phyloP scores from a whole-genome alignment of 2,329 filamentous ascomycete genomes.

The Arthrobotrys pseudoclavata region DNA sequence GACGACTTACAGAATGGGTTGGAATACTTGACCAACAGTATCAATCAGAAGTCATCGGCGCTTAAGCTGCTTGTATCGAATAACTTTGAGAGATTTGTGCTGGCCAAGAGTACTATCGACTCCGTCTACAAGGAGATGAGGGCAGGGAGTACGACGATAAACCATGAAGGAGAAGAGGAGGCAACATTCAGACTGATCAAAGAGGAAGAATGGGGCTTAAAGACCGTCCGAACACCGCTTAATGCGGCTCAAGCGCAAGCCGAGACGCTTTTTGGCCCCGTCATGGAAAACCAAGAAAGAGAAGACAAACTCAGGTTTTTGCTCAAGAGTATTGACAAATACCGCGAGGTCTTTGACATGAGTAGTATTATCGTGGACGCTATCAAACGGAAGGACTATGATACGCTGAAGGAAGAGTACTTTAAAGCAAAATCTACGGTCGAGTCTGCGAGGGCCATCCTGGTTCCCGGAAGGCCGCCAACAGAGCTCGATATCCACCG shows the following conservation, averaged over 20 bases:
- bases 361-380: conserved; percentile 82
- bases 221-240: conserved; percentile 88
- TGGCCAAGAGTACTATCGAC: conserved; percentile 96
- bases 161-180: conserved; percentile 66
- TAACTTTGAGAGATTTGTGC: conserved; percentile 98
- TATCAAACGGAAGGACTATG: conserved; percentile 92
- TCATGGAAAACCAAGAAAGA: conserved; percentile 88
- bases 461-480: conserved; percentile 72
- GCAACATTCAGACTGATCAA: conserved; percentile 77
- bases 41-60: conserved; percentile 97
- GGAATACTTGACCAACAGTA: conserved; percentile 87
- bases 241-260: conserved; percentile 93
- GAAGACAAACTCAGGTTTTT: conserved; percentile 88
- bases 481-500: conserved; percentile 86
- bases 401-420: conserved; percentile 87
- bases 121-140: conserved; percentile 99
- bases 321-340: conserved; percentile 80
- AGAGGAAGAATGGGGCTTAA: conserved; percentile 90
- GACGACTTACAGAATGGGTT: conserved; percentile 83
- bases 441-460: conserved; percentile 80
- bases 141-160: conserved; percentile 70
- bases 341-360: conserved; percentile 85
- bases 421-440: conserved; percentile 83
- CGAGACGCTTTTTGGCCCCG: conserved; percentile 97
- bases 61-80: conserved; percentile 96